Base-by-base conservation (phyloP, 441 rosid genomes). In the Iberis amara region DNA sequence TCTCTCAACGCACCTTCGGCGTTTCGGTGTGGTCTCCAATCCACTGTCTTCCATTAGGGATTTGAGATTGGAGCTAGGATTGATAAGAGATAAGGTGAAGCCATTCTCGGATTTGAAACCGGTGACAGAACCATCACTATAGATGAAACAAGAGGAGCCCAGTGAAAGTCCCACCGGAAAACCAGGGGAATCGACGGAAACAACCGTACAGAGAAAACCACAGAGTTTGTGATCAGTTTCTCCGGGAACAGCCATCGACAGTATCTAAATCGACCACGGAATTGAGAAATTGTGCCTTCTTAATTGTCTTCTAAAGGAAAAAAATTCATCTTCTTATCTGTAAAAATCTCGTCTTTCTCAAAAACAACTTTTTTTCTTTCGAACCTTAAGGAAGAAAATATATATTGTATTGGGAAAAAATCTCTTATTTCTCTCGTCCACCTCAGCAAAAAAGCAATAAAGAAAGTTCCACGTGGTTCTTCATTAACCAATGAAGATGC, bases 171-270 rank as follows among this genome's bases (percentile, higher is more conserved):
- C 30, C 6, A 52, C 35, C 11, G 36, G 31, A 38, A 62, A 15
- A 18, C 4, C 24, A 12, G 51, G 33, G 3, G 79, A 36, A 24
- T 69, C 42, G 55, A 65, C 68, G 18, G 73, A 28, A 26, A 89
- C 74, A 52, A 84, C 87, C 0, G 73, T 57, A 57, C 77, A 72
- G 64, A 86, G 80, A 61, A 68, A 90, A 39, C 98, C 96, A 69
- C 89, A 81, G 44, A 82, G 94, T 60, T 78, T 81, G 76, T 81
- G 78, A 61, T 61, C 61, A 1, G 76, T 47, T 28, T 52, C 73
- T 14, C 33, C 15, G 13, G 66, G 44, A 42, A 53, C 69, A 3
- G 47, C 52, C 80, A 78, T 76, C 28, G 58, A 13, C 13, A 8
- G 30, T 23, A 38, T 30, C 31, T 11, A 3, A 43, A 52, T 43